A percentile compares a stretch with the other conserved stretches of the same genome.
Evolutionary conservation across 495 filamentous ascomycete species (phyloP).

Genomic region (Geoglossum glabrum): DNA sequence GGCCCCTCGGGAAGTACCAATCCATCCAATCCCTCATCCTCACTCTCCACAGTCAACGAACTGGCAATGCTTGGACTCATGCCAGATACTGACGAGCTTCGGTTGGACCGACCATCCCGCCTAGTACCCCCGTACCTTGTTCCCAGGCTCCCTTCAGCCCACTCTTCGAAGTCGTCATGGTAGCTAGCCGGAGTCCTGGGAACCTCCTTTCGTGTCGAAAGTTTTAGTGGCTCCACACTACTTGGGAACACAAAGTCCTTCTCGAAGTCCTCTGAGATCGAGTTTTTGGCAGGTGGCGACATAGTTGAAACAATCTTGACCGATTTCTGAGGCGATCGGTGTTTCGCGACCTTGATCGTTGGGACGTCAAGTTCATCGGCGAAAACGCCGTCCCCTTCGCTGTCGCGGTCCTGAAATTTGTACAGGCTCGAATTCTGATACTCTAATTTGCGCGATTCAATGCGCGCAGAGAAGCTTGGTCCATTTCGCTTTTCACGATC

Average conservation of each 20-base stretch:
- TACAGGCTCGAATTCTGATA: conserved; percentile 21
- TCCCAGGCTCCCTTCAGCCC: conserved; percentile 81
- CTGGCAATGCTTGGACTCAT: conserved; percentile 83
- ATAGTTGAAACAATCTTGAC: conserved; percentile 27
- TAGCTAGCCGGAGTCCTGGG: conserved; percentile 32
- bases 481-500: conserved; percentile 12
- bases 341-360: conserved; percentile 49
- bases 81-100: conserved; percentile 69
- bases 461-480: conserved; percentile 18
- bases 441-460: conserved; percentile 11
- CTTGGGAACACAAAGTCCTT: conserved; percentile 55
- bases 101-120: conserved; percentile 51
- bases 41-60: conserved; percentile 79
- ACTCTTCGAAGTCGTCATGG: conserved; percentile 70
- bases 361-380: conserved; percentile 32
- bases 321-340: conserved; percentile 29
- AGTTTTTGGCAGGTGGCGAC: conserved; percentile 26
- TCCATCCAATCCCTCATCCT: conserved; percentile 77
- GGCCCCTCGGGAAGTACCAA: conserved; percentile 67
- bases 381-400: conserved; percentile 35
- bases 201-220: conserved; percentile 37
- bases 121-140: conserved; percentile 72
- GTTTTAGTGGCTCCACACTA: conserved; percentile 33
- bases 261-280: conserved; percentile 48
- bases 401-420: conserved; percentile 35